These are phyloP conservation scores for Ambrosia artemisiifolia DNA, from an alignment of 129 eudicot species.

Conservation along the genomic window DNA sequence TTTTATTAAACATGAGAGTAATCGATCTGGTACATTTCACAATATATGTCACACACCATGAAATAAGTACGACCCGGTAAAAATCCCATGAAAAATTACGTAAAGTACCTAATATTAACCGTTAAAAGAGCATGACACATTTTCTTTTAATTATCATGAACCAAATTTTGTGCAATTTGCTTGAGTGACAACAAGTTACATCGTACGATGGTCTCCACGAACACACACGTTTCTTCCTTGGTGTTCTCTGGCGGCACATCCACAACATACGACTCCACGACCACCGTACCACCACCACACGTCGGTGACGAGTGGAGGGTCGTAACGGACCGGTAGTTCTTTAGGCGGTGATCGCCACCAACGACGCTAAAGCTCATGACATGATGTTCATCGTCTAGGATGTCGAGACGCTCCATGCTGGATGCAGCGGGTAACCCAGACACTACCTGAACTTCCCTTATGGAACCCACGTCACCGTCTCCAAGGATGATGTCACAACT, in stretches of 20 bases:
- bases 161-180: slow-evolving; percentile 53
- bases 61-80: slow-evolving; percentile 5
- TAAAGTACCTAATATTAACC: background rate
- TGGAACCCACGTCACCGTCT: slow-evolving; percentile 69
- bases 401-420: slow-evolving; percentile 77
- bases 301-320: slow-evolving; percentile 47
- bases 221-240: slow-evolving; percentile 74
- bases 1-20: slow-evolving; percentile 22
- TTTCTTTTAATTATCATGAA: background rate
- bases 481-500: slow-evolving; percentile 70
- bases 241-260: slow-evolving; percentile 82
- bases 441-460: slow-evolving; percentile 70
- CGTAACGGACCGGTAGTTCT: slow-evolving; percentile 74
- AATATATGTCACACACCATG: slow-evolving; percentile 3
- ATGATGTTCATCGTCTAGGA: slow-evolving; percentile 73
- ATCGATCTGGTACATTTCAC: slow-evolving; percentile 3
- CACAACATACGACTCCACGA: slow-evolving; percentile 85
- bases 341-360: slow-evolving; percentile 78
- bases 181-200: slow-evolving; percentile 75
- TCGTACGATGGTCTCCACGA: slow-evolving; percentile 74
- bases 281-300: slow-evolving; percentile 51
- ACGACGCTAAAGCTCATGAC: slow-evolving; percentile 70
- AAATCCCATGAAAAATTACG: slow-evolving; percentile 25
- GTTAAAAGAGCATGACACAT: background rate
- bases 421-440: slow-evolving; percentile 80